phyloP scores from a whole-genome alignment of 805 yeast genomes.

The Wickerhamiella slavikovae region DNA sequence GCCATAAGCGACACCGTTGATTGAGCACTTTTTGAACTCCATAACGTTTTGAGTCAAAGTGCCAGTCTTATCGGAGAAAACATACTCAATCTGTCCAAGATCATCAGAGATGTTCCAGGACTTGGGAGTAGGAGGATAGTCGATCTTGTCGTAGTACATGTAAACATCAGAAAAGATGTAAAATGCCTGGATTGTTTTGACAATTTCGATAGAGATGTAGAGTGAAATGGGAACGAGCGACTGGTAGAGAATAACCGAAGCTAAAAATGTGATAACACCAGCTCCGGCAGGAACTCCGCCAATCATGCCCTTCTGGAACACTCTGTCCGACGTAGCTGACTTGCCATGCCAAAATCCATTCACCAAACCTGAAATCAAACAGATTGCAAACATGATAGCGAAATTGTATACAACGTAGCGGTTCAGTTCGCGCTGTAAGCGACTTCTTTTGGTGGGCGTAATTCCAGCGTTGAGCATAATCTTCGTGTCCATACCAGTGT shows the following conservation, averaged over 20 bases:
- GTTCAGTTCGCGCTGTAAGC: conserved; percentile 45
- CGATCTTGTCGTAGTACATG: conserved; percentile 48
- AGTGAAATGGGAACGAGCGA: conserved; percentile 63
- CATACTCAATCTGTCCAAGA: conserved; percentile 64
- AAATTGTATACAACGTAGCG: conserved; percentile 46
- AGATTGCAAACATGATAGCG: conserved; percentile 34
- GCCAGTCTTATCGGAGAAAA: conserved; percentile 71
- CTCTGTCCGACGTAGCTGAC: conserved; percentile 25
- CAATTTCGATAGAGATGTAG: conserved; percentile 58
- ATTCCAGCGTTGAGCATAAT: conserved; percentile 61
- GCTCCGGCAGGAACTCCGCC: conserved; percentile 40
- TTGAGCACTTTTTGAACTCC: conserved; percentile 63
- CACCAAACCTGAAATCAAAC: conserved; percentile 48
- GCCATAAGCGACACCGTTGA: conserved; percentile 49
- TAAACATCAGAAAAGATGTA: conserved; percentile 50
- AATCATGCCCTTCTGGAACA: conserved; percentile 41
- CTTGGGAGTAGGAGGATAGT: conserved; percentile 62
- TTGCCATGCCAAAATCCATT: conserved; percentile 43
- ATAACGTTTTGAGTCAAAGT: conserved; percentile 65
- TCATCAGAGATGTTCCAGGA: conserved; percentile 75
- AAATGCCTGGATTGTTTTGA: conserved; percentile 56
- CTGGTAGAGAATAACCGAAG: conserved; percentile 53
- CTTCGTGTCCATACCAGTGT: conserved; percentile 58
- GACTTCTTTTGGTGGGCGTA: conserved; percentile 54
- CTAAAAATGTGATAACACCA: conserved; percentile 51